Base-by-base conservation (phyloP, 495 filamentous ascomycete genomes). In the Neurospora sp. region DNA sequence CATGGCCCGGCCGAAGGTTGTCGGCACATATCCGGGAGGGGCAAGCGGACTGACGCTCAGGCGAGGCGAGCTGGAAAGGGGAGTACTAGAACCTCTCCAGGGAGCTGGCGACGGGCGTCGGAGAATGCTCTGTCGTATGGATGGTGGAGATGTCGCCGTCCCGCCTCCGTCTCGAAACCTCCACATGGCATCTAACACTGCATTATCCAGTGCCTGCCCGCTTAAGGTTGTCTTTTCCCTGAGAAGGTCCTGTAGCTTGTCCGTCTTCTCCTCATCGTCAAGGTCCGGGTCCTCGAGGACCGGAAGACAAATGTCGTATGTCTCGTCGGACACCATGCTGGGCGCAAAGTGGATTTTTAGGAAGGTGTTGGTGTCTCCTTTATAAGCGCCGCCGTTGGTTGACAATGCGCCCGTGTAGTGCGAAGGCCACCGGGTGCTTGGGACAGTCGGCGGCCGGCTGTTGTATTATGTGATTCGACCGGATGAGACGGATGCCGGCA, bases 201-300 rank as follows among this genome's bases (percentile, higher is more conserved):
- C 91, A 84, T 97, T 94, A 79, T 98, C 96, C 61, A 99, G 85
- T 20, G 89, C 83, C 74, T 90, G 82, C n/a, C 94, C 94, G 10
- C 86, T 87, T 70, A 98, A 83, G 17, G 86, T 87, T 8, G 93
- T 94, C 82, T 94, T 90, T 72, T 89, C 90, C 80, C 89, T 90
- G 73, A 98, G 85, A 27, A 97, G 85, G 74, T 94, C 93, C 79
- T 97, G 94, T 69, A 97, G 85, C 82, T 91, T 94, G 80, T 99
- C 96, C 3, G 91, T 92, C 84, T 94, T 96, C 74, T 98, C 96
- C 79, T 99, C 96, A 76, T 98, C 96, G 74, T 97, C 93, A 35
- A 97, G 83, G 70, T 82, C 85, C 73, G 88, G 82, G 81, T 98
- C 92, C 82, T 95, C 90, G 65, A 99, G 90, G 79, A 98, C 86